Evolutionary conservation across 331 rosid species (phyloP), one percentile per base, ranked within the genome.

Genomic region (Acacia pycnantha): DNA sequence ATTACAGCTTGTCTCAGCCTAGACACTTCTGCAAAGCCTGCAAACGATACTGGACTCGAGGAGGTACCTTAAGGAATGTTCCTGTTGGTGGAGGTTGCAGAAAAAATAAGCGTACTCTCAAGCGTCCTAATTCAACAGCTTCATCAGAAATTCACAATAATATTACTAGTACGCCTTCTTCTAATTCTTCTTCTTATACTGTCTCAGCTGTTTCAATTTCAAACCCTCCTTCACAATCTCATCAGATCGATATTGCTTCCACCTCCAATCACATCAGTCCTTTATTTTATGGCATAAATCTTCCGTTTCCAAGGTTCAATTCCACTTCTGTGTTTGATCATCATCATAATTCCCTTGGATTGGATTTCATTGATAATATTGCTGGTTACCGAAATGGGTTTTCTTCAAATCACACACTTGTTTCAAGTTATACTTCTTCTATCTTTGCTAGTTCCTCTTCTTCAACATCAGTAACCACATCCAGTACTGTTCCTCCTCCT

Each of bases 1-100:
- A 94, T 87, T 94, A 94, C 83, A 94, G 97, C 82, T 77, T 94
- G 83, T 90, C 98, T 18, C 98, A 94, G 78, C 98, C 98, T 0
- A 83, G 98, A 11, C 93, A 94, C 86, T 94, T 94, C 74, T 94
- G 98, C 89, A 94, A 94, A 81, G 97, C 98, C 72, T 94, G 98
- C 85, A 94, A 94, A 86, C 85, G 98, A 29, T 94, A 94, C 79
- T 94, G 98, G 98, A 94, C 98, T 11, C 77, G 94, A 66, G 98
- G 98, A 8, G 98, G 98, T 4, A 94, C 98, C 2, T 89, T 94
- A 1, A 77, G 98, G 15, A 94, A 91, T 64, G 98, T 94, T 74
- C 98, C 98, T 1, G 98, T 94, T 2, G 98, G 98, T 14, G 98
- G 98, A 0, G 98, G 97, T 1, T 94, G 97, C 81, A 78, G 98